Evolutionary conservation across 192 early-diverging fungal genomes (phyloP).

Genomic region (Podila horticola): DNA sequence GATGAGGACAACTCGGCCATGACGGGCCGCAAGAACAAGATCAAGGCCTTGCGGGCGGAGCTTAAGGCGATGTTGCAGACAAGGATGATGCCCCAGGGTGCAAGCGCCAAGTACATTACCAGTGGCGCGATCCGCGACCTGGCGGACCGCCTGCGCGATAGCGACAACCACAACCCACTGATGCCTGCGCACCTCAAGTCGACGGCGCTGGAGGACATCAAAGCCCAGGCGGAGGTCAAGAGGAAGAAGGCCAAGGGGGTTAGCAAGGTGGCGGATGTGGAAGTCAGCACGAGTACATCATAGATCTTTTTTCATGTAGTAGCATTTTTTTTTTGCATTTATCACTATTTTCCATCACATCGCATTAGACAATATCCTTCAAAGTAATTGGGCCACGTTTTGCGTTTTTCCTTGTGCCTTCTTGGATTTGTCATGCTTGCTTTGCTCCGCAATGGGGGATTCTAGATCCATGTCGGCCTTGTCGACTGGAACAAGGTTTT

Average conservation of each 20-base stretch:
- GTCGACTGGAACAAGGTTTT: too few species aligned
- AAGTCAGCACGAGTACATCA: constrained; percentile 1
- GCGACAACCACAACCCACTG: constrained; percentile 38
- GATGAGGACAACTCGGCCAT: constrained; percentile 52
- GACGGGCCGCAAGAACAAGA: constrained; percentile 52
- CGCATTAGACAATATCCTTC: too few species aligned
- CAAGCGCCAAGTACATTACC: constrained; percentile 71
- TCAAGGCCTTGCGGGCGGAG: constrained; percentile 55
- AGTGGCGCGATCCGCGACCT: constrained; percentile 70
- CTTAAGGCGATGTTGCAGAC: constrained; percentile 57
- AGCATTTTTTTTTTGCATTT: neutral
- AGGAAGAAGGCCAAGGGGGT: constrained; percentile 3
- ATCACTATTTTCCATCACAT: neutral
- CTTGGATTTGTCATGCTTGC: too few species aligned
- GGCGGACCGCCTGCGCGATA: constrained; percentile 68
- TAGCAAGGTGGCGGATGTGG: neutral
- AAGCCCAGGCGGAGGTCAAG: constrained; percentile 13
- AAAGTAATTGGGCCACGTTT: too few species aligned
- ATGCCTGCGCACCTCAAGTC: constrained; percentile 46
- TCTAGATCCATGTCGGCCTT: too few species aligned
- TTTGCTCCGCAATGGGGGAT: too few species aligned
- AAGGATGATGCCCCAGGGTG: constrained; percentile 60
- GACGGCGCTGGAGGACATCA: constrained; percentile 50
- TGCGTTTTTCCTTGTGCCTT: too few species aligned
- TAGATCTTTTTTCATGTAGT: neutral